Base-by-base conservation (phyloP, 2,329 filamentous ascomycete species). In the Neopestalotiopsis sp. region DNA sequence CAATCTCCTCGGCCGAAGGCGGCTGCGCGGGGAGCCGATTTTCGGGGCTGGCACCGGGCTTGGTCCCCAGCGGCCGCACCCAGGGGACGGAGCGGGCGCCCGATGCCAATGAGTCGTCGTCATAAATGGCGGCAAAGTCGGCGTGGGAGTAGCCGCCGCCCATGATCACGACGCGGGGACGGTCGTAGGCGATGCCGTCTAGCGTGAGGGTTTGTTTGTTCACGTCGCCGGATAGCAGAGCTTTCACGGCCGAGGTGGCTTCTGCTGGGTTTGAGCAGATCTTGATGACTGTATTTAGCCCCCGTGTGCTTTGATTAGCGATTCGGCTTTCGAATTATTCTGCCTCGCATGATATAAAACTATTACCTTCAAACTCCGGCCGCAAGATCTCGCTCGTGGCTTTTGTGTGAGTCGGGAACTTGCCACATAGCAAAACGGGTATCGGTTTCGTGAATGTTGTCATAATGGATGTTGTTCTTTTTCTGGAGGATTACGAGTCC, bases 361-460 rank as follows among this genome's bases (percentile, higher is more conserved):
- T 20, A 4, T 40, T 42, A 61, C 68, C 66, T 57, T 56, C 13
- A 24, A 61, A 70, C n/a, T 70, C 68, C 2, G 68, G 68, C 42
- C 62, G 64, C 32, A 70, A 2, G 14, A 70, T 70, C 20, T 68
- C 68, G 4, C 34, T 61, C 42, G 66, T 68, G 24, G 68, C 66
- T 40, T 68, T 13, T 14, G 68, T 66, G 24, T 70, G 68, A 5
- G 38, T 57, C 3, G 68, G 68, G 32, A 66, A 64, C 45, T 68
- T 68, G 24, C 68, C 68, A 20, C 68, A 70, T 9, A 70, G 66
- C 20, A 70, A 34, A 13, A 70, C 64, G 10, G 68, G 66, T 24
- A 71, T 68, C 2, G 63, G 67, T n/a, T 30, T 9, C n/a, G 61
- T 40, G 17, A 28, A 56, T n/a, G 67, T 56, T 49, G 57, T 3